Base-by-base conservation (phyloP, 1,284 basidiomycete genomes). In the Pisolithus thermaeus region DNA sequence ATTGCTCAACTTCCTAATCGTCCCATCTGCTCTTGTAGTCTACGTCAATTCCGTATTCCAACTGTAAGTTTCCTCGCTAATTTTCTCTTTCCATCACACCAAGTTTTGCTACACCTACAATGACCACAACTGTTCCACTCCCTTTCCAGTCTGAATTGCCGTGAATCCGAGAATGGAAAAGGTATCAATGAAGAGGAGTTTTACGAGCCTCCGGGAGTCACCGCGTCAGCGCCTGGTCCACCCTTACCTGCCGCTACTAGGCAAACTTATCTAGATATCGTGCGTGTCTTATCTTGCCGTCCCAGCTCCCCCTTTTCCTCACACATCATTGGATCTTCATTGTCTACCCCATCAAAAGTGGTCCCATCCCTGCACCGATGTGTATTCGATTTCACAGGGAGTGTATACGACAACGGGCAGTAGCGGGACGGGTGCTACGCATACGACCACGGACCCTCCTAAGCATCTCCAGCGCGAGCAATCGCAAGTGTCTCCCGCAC, bases 141-240 rank as follows among this genome's bases (percentile, higher is more conserved):
- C 11, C 43, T 45, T 12, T 14, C 20, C 22, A 71, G 70, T 47
- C 64, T 73, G 25, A 73, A 71, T 52, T 61, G 59, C 52, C 71
- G 71, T 32, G 57, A 64, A 22, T 52, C 61, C 2, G 56, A 51
- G 32, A 58, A 52, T 5, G 72, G 71, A 0, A 61, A 58, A 4
- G 72, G 71, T n/a, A 14, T 71, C 20, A 59, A 71, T n/a, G 71
- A 72, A 52, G 71, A 73, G 52, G 63, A 66, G 1, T 56, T 61
- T 5, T 20, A 52, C 0, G 25, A 30, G 0, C 49, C 54, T 25
- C 59, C 42, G 20, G 53, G 56, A n/a, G 12, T 22, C 0, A n/a
- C 43, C 3, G 11, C 41, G 4, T 14, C 22, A 3, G 28, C 28
- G 28, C 11, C 11, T 9, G 7, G 28, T 7, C 7, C 28, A 7